These are phyloP conservation scores for Fusarium hainanense DNA, from an alignment of 2,329 filamentous ascomycete genomes.

Conservation along the genomic window DNA sequence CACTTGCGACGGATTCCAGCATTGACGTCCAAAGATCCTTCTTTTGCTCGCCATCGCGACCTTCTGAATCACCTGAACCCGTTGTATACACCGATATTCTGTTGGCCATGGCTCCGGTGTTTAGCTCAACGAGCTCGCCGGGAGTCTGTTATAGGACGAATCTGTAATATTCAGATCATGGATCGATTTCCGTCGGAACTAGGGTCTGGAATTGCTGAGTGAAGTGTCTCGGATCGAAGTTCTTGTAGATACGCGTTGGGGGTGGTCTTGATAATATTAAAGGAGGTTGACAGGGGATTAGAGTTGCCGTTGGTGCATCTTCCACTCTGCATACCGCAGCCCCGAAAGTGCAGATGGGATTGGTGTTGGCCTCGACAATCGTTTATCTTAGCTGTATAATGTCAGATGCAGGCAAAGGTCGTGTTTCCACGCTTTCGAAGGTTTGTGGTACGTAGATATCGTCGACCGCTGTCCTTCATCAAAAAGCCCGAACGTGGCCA, in stretches of 20 bases:
- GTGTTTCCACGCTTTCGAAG: slow-evolving; percentile 11
- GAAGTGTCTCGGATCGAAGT: neutral
- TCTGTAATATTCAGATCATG: slow-evolving; percentile 30
- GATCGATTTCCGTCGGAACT: neutral
- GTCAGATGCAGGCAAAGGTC: slow-evolving; percentile 7
- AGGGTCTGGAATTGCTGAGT: slow-evolving; percentile 5
- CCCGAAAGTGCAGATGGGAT: neutral
- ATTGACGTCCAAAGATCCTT: slow-evolving; percentile 95
- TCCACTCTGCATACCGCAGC: slow-evolving; percentile 32
- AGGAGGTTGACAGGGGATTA: slow-evolving; percentile 35
- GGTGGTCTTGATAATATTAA: slow-evolving; percentile 37
- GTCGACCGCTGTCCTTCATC: slow-evolving; percentile 43
- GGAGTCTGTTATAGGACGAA: slow-evolving; percentile 5
- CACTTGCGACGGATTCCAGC: slow-evolving; percentile 89
- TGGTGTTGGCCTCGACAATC: slow-evolving; percentile 14
- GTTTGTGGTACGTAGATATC: slow-evolving; percentile 32
- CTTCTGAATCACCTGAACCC: slow-evolving; percentile 65
- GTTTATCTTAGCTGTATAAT: slow-evolving; percentile 8
- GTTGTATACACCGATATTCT: slow-evolving; percentile 69
- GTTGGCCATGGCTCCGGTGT: slow-evolving; percentile 60
- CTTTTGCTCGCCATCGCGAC: slow-evolving; percentile 75
- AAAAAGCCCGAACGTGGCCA: slow-evolving; percentile 40
- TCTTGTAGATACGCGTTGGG: slow-evolving; percentile 33
- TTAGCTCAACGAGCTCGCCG: slow-evolving; percentile 31
- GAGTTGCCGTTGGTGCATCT: slow-evolving; percentile 46